Conservation (phyloP, 1,284 basidiomycete genomes). For the Boletus sp. region DNA sequence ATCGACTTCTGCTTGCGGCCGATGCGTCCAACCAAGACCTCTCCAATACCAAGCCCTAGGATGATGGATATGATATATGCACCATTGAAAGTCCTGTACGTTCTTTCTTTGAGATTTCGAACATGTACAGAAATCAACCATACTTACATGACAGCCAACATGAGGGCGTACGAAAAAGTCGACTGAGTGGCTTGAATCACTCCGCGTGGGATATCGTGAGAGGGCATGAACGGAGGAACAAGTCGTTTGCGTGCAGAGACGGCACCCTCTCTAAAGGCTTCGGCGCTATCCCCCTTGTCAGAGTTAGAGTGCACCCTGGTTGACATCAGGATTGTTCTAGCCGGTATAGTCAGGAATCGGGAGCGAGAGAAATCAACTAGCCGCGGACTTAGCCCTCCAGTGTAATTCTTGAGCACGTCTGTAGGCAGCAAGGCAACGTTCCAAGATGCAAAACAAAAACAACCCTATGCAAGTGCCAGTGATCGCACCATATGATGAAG, state of each 20-base stretch:
- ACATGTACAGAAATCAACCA: not conserved
- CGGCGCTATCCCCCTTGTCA: not conserved
- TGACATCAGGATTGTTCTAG: slow-evolving; percentile 13
- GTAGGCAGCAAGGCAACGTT: slow-evolving; percentile 62
- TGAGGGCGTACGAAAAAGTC: slow-evolving; percentile 56
- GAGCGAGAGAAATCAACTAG: not conserved
- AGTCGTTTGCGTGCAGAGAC: slow-evolving; percentile 22
- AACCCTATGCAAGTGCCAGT: slow-evolving; percentile 74
- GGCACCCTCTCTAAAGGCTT: not conserved
- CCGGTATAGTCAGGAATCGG: not conserved
- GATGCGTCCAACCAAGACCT: slow-evolving; percentile 61
- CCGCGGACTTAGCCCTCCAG: slow-evolving; percentile 60
- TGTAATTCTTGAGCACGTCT: slow-evolving; percentile 50
- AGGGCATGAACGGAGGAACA: slow-evolving; percentile 56
- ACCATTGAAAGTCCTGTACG: slow-evolving; percentile 67
- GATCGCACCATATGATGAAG: slow-evolving; percentile 63
- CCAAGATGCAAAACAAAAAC: slow-evolving; percentile 62
- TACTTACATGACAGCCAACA: slow-evolving; percentile 72
- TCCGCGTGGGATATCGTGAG: slow-evolving; percentile 65
- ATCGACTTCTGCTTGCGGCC: slow-evolving; percentile 25
- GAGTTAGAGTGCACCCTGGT: not conserved
- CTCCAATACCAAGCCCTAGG: slow-evolving; percentile 61
- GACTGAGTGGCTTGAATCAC: slow-evolving; percentile 56
- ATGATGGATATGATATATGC: slow-evolving; percentile 67
- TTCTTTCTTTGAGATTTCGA: slow-evolving; percentile 6